phyloP scores from a whole-genome alignment of 176 grass and related monocot species.

The Otatea glauca region DNA sequence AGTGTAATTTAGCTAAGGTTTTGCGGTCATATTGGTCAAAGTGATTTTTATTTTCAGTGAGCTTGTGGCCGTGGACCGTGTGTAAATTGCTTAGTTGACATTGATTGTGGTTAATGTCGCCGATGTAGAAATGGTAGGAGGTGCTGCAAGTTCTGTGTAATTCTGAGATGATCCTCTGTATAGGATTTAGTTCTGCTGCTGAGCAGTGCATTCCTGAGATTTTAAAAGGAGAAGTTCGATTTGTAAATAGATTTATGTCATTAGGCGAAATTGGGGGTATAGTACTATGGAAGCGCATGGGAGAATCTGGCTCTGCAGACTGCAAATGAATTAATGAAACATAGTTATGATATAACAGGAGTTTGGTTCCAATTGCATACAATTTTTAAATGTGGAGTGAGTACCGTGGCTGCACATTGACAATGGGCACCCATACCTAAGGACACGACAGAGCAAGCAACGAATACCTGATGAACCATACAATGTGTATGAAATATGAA shows the following conservation, averaged over 20 bases:
- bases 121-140: neutral
- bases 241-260: neutral
- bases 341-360: neutral
- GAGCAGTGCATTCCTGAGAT: conserved; percentile 1
- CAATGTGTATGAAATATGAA: neutral
- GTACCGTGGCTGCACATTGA: neutral
- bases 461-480: conserved; percentile 6
- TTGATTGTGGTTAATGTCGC: neutral
- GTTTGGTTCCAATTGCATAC: conserved; percentile 9
- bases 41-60: neutral
- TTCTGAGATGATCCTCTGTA: conserved; percentile 1
- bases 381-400: conserved; percentile 24
- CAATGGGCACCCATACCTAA: neutral
- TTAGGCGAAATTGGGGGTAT: neutral
- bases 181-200: neutral
- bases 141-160: neutral
- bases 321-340: neutral
- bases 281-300: neutral
- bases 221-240: neutral
- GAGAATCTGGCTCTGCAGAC: neutral
- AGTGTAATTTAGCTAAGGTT: conserved; percentile 7
- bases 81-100: neutral
- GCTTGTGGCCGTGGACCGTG: neutral
- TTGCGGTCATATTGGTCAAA: neutral
- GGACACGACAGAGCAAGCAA: neutral